Base-by-base conservation (phyloP, 352 stramenopile species). In the Phytophthora kernoviae region DNA sequence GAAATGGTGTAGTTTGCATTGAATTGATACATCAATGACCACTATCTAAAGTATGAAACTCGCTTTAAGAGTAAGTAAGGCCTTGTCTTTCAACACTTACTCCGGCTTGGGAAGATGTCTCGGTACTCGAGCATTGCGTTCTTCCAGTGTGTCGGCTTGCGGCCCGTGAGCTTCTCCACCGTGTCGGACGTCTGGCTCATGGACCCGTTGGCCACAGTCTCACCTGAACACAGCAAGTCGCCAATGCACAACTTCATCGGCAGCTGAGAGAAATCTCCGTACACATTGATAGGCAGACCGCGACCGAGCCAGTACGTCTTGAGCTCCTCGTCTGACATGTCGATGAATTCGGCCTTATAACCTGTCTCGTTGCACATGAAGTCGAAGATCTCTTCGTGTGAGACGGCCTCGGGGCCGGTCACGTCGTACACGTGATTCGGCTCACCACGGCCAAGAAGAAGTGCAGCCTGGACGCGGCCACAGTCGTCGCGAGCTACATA, bases 401-500 rank as follows among this genome's bases (percentile, higher is more conserved):
- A 49, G 12, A 56, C 54, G 18, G 41, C 21, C 12, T 62, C 54
- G 11, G 15, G 41, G 10, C 54, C 54, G 9, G 54, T 62, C n/a
- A 62, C 17, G 17, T 54, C 45, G 54, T 62, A 62, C 10, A 56
- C 54, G 6, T 32, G 55, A 18, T 62, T 62, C 12, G 43, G 54
- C 26, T 62, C 54, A 15, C 54, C 54, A n/a, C 48, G 39, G 5
- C 53, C 53, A 2, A 62, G 54, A 2, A 62, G 17, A n/a, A 62
- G 24, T 1, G 15, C 34, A 5, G 17, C 44, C 3, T 56, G 41
- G 5, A 62, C 54, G 15, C 54, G 54, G 2, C 54, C 44, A 14
- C 44, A 62, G 36, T 62, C 54, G 34, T 62, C 54, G 15, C 54
- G 54, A 15, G 54, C 32, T 21, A 70, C 62, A 20, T 70, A 70